Base-by-base conservation (phyloP, 768 basidiomycete genomes). In the Suillus weaverae region DNA sequence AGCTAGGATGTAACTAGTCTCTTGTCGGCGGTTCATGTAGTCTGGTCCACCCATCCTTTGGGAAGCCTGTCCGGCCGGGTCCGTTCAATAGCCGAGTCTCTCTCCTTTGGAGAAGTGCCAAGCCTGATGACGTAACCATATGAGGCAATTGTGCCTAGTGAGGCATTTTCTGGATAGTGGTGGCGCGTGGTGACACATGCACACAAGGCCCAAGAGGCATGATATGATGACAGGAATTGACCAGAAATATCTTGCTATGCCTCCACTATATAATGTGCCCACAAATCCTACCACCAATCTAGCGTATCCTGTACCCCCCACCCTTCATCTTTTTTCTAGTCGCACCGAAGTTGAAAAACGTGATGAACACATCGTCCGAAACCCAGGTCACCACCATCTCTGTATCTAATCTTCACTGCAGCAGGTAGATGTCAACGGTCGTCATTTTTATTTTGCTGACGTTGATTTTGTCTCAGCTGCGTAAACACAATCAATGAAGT, bases 401-500 rank as follows among this genome's bases (percentile, higher is more conserved):
- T 41, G 72, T 84, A 53, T 76, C 79, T 20, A 85, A 85, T 67
- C 77, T 86, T 35, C 84, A 86, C 68, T 85, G 85, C 67, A 73
- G 76, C 66, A 84, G 83, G 85, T 82, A 67, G 10, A 71, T 63
- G 26, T 2, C 2, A 16, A 33, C 30, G 1, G 20, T 10, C 32
- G 22, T 30, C 35, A 35, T 39, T 0, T 50, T 57, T 32, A 9
- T 30, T 18, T 43, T 56, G 4, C 39, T 57, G 9, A 57, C 61
- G 11, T 20, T 41, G 26, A 51, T 55, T 18, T 41, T 35, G 9
- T 50, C 41, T n/a, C 33, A 85, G 85, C 63, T 86, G 86, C 60
- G 80, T 83, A 3, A 73, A 73, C 61, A 81, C 84, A 33, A 82
- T 86, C 63, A 67, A 83, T 65, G 72, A 78, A 20, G 74, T 76